A percentile compares a stretch with the other conserved stretches of the same genome.
Conservation (phyloP, 345 rosid genomes). For the Arabidopsis arenosa region DNA sequence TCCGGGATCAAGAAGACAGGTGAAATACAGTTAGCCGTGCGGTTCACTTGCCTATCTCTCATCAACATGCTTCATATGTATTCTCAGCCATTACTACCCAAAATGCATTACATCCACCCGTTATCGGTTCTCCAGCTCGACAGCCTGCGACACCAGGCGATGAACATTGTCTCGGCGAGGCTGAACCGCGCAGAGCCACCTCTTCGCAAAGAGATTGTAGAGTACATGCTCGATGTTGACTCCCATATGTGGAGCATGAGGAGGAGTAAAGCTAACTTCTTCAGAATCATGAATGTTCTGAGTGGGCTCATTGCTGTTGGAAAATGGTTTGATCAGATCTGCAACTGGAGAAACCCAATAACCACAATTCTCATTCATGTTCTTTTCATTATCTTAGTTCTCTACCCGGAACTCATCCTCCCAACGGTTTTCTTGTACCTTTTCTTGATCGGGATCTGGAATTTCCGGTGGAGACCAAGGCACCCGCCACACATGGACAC, state of each 20-base stretch:
- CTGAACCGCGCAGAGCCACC: conserved; percentile 95
- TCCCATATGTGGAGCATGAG: conserved; percentile 99
- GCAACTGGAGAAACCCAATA: conserved; percentile 94
- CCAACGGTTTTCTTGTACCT: conserved; percentile 92
- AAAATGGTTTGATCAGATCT: conserved; percentile 92
- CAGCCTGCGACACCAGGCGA: conserved; percentile 87
- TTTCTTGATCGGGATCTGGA: conserved; percentile 92
- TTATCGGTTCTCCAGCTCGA: conserved; percentile 93
- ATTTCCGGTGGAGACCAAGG: conserved; percentile 84
- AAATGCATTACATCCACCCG: conserved; percentile 94
- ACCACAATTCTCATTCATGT: conserved; percentile 87
- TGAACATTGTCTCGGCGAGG: conserved; percentile 85
- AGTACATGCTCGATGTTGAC: conserved; percentile 98
- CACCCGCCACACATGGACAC: conserved; percentile 99
- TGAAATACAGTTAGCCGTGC: conserved; percentile 88
- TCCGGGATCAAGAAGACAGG: conserved; percentile 93
- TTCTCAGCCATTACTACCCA: conserved; percentile 83
- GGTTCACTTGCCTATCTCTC: conserved; percentile 77
- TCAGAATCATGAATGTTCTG: conserved; percentile 56
- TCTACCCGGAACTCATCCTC: conserved; percentile 88
- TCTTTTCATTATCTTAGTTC: conserved; percentile 74
- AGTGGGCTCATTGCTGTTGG: conserved; percentile 78
- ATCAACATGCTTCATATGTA: conserved; percentile 92
- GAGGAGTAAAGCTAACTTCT: conserved; percentile 91
- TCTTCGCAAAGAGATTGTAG: conserved; percentile 86